A percentile compares a stretch with the other conserved stretches of the same genome.
Evolutionary conservation across 2,329 filamentous ascomycete genomes (phyloP).

Genomic region (Nectriaceae sp.): DNA sequence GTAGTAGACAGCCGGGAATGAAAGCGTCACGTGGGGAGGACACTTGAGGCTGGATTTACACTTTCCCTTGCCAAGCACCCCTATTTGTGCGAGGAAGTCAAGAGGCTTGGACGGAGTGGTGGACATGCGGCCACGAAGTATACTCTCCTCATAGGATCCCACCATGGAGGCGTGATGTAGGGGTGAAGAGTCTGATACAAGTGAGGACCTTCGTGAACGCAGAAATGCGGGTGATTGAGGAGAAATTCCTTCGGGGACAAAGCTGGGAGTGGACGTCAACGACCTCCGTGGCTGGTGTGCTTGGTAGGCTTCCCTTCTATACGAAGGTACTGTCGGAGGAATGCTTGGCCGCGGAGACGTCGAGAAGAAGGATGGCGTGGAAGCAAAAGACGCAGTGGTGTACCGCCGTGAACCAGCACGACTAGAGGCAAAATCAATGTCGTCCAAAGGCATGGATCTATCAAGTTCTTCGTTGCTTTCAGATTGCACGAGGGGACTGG

Average conservation of each 20-base stretch:
- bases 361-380: conserved; percentile 42
- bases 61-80: conserved; percentile 84
- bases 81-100: conserved; percentile 93
- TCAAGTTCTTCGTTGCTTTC: conserved; percentile 77
- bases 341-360: conserved; percentile 37
- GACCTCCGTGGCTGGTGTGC: conserved; percentile 79
- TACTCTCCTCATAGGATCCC: conserved; percentile 96
- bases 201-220: conserved; percentile 66
- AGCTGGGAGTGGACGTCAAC: conserved; percentile 59
- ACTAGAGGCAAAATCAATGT: conserved; percentile 48
- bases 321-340: conserved; percentile 30
- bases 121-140: conserved; percentile 93
- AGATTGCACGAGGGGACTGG: conserved; percentile 88
- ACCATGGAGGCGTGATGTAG: conserved; percentile 94
- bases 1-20: conserved; percentile 95
- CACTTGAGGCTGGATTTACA: conserved; percentile 85
- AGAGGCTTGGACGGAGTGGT: conserved; percentile 91
- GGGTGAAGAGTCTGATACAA: conserved; percentile 73
- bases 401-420: conserved; percentile 59
- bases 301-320: conserved; percentile 69
- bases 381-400: conserved; percentile 67
- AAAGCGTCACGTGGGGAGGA: conserved; percentile 84
- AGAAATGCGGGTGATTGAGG: conserved; percentile 54
- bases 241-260: conserved; percentile 40
- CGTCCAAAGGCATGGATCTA: conserved; percentile 55